phyloP scores from a whole-genome alignment of 345 rosid genomes.

The Corymbia maculata region DNA sequence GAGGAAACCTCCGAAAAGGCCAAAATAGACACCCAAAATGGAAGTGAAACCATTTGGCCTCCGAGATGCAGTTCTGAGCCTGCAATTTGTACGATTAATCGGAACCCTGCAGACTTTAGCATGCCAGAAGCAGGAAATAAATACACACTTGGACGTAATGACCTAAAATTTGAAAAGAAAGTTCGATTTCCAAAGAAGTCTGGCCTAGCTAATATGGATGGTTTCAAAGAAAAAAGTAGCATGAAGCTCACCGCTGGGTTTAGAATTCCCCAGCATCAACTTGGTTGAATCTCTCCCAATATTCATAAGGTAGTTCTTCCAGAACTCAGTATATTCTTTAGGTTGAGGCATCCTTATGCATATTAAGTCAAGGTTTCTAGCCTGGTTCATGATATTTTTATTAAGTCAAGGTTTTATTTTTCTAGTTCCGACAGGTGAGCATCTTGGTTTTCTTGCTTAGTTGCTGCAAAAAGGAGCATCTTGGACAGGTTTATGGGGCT shows the following conservation, averaged over 20 bases:
- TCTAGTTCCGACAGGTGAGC: neutral
- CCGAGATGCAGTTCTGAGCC: constrained; percentile 18
- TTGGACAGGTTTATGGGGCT: neutral
- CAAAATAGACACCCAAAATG: constrained; percentile 16
- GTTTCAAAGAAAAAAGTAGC: constrained; percentile 28
- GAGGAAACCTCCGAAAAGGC: constrained; percentile 23
- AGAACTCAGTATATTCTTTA: neutral
- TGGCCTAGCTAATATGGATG: constrained; percentile 5
- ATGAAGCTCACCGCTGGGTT: constrained; percentile 18
- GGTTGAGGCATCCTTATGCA: neutral
- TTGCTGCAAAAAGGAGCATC: neutral
- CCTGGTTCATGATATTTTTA: neutral
- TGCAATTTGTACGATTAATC: constrained; percentile 47
- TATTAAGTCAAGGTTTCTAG: neutral
- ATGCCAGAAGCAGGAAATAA: constrained; percentile 50
- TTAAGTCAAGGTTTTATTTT: neutral
- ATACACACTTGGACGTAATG: constrained; percentile 55
- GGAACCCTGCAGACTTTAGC: constrained; percentile 95
- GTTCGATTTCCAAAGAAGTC: neutral
- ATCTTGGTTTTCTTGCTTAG: neutral
- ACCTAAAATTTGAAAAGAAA: constrained; percentile 27
- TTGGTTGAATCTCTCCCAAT: neutral
- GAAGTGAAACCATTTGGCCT: constrained; percentile 11
- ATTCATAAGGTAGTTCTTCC: neutral
- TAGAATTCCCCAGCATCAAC: neutral